Evolutionary conservation across 768 basidiomycete genomes (phyloP).

Genomic region (Galerina marginata): DNA sequence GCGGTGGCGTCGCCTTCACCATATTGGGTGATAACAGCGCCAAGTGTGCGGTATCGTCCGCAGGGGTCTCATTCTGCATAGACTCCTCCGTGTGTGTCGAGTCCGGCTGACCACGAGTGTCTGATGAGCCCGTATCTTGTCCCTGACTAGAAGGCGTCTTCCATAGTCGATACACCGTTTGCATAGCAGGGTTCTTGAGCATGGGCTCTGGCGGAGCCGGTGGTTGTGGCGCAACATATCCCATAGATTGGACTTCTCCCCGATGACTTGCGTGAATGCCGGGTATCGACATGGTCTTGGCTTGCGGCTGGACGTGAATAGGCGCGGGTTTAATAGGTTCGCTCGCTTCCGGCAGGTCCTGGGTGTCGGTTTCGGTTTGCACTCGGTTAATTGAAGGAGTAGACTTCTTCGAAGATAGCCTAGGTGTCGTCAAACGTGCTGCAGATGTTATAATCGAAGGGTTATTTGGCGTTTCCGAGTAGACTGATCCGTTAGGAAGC

Average conservation of each 20-base stretch:
- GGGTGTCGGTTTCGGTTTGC: conserved; percentile 37
- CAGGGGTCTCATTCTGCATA: not conserved
- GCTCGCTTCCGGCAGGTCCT: conserved; percentile 26
- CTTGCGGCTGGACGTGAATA: conserved; percentile 79
- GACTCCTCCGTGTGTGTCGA: not conserved
- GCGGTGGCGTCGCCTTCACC: conserved; percentile 38
- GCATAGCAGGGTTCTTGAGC: conserved; percentile 61
- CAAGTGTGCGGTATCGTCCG: not conserved
- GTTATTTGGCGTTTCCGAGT: conserved; percentile 22
- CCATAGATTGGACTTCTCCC: conserved; percentile 88
- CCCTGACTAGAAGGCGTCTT: conserved; percentile 38
- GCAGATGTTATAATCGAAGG: conserved; percentile 25
- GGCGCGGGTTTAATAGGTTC: conserved; percentile 42
- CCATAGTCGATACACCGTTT: conserved; percentile 78
- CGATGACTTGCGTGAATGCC: conserved; percentile 85
- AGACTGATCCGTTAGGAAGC: conserved; percentile 22
- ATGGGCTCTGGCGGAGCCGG: conserved; percentile 41
- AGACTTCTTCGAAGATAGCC: conserved; percentile 33
- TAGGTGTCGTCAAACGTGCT: conserved; percentile 26
- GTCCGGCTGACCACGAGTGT: conserved; percentile 4
- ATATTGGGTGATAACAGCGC: conserved; percentile 2
- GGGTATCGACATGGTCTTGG: conserved; percentile 84
- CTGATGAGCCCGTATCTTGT: not conserved
- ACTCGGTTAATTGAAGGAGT: conserved; percentile 42
- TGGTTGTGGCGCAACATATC: conserved; percentile 63